phyloP scores from a whole-genome alignment of 306 rosid species.

The Vigna nakashimae region DNA sequence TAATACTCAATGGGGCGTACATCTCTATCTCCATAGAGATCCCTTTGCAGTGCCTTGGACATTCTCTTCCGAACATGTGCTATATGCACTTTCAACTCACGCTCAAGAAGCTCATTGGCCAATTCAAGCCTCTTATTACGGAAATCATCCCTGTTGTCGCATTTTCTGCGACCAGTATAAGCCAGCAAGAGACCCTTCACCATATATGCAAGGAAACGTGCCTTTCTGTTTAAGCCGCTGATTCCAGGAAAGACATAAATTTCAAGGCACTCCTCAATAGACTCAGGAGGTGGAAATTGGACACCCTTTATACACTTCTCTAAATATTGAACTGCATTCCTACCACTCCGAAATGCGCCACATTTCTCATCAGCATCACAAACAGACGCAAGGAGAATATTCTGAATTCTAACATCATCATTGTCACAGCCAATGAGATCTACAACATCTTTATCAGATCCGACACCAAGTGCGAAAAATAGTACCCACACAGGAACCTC shows the following conservation, averaged over 20 bases:
- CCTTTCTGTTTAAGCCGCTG: conserved; percentile 67
- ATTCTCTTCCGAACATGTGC: conserved; percentile 83
- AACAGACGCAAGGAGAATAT: conserved; percentile 79
- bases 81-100: conserved; percentile 85
- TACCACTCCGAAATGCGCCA: conserved; percentile 58
- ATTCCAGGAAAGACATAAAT: conserved; percentile 69
- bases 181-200: conserved; percentile 89
- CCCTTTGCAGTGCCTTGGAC: conserved; percentile 90
- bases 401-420: conserved; percentile 64
- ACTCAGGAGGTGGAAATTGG: conserved; percentile 78
- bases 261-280: conserved; percentile 70
- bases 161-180: conserved; percentile 70
- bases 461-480: conserved; percentile 83
- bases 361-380: conserved; percentile 67
- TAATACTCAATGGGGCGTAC: conserved; percentile 80
- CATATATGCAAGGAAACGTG: conserved; percentile 89
- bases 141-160: conserved; percentile 88
- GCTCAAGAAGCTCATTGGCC: conserved; percentile 85
- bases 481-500: conserved; percentile 88
- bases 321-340: conserved; percentile 52
- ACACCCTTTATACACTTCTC: conserved; percentile 59
- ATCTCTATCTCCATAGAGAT: conserved; percentile 75
- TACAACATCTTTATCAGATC: conserved; percentile 80
- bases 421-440: conserved; percentile 68
- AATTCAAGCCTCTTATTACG: conserved; percentile 92